Evolutionary conservation across 768 basidiomycete genomes (phyloP).

Genomic region (Dendrothele bispora): DNA sequence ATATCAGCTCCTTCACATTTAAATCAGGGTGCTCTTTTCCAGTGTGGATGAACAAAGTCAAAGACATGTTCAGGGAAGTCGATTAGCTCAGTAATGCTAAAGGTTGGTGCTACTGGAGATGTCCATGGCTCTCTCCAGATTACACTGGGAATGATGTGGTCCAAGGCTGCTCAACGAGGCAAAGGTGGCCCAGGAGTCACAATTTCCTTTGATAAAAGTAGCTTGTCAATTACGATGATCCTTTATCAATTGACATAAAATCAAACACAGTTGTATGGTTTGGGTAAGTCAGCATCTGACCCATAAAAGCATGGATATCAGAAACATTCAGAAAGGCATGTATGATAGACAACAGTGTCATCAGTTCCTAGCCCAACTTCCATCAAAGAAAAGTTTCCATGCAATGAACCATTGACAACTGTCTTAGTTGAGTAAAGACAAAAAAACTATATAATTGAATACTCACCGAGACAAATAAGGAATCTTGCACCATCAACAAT

Average conservation of each 20-base stretch:
- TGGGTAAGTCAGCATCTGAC: neutral
- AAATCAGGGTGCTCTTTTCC: too few relatives aligned
- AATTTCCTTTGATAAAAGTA: neutral
- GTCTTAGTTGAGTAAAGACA: neutral
- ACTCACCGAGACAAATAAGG: neutral
- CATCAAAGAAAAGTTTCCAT: neutral
- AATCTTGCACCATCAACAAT: neutral
- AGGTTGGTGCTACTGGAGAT: too few relatives aligned
- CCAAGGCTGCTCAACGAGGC: neutral
- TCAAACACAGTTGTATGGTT: neutral
- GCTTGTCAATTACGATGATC: neutral
- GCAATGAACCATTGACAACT: neutral
- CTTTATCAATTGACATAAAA: neutral
- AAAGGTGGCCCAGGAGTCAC: neutral
- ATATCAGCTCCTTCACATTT: too few relatives aligned
- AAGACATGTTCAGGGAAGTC: too few relatives aligned
- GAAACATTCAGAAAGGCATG: neutral
- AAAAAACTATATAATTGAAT: neutral
- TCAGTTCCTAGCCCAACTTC: neutral
- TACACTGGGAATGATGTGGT: neutral
- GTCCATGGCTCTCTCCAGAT: neutral
- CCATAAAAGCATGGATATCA: neutral
- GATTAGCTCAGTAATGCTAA: too few relatives aligned
- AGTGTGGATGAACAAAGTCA: too few relatives aligned
- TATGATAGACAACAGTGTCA: neutral